phyloP scores from a whole-genome alignment of 352 stramenopile species.

The Phytopythium sindhum region DNA sequence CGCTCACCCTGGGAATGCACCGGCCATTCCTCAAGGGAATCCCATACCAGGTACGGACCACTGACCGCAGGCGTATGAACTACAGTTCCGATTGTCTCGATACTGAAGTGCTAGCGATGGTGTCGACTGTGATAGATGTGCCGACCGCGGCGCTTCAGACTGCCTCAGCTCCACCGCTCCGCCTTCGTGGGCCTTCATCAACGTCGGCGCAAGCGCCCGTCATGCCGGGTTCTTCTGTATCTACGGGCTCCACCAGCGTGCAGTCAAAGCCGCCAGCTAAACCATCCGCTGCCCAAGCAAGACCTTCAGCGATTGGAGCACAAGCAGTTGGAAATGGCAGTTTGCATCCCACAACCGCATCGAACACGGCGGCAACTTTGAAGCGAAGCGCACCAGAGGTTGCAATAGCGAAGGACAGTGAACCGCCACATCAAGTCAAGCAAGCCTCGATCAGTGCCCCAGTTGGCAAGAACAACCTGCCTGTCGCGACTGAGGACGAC shows the following conservation, averaged over 20 bases:
- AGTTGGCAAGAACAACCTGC: not conserved
- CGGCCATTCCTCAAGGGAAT: not conserved
- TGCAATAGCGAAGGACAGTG: not conserved
- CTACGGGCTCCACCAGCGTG: not conserved
- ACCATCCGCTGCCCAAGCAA: not conserved
- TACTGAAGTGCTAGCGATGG: not conserved
- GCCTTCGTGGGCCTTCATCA: not conserved
- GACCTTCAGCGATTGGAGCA: not conserved
- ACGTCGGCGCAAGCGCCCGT: not conserved
- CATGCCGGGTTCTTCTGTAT: not conserved
- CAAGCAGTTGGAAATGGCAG: not conserved
- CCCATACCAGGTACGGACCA: not conserved
- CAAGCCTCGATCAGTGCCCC: not conserved
- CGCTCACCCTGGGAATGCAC: not conserved
- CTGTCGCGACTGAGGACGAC: not conserved
- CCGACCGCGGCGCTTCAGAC: not conserved
- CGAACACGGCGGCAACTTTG: not conserved
- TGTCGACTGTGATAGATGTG: not conserved
- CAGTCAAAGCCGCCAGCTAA: not conserved
- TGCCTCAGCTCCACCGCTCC: not conserved
- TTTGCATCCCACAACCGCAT: not conserved
- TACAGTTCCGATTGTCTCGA: not conserved
- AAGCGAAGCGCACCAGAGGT: not conserved
- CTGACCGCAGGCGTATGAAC: not conserved
- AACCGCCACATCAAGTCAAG: not conserved